These are phyloP conservation scores for Kickxella alabastrina DNA, from an alignment of 192 early-diverging fungal species.

Conservation along the genomic window DNA sequence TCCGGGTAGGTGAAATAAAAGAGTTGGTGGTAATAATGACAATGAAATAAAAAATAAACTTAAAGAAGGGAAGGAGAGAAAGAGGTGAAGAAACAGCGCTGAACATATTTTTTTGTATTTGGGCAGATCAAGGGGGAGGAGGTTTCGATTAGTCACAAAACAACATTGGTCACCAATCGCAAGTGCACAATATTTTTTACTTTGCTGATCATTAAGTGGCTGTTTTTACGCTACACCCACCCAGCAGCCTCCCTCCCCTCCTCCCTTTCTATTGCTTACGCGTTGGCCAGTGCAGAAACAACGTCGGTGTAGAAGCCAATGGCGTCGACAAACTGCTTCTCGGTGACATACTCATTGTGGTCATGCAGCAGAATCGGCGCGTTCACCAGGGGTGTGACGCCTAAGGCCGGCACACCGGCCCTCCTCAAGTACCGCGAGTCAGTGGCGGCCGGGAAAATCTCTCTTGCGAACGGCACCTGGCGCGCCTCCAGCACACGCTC, in stretches of 20 bases:
- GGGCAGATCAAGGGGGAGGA: too few relatives aligned
- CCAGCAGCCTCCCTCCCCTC: too few relatives aligned
- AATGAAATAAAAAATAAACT: neutral
- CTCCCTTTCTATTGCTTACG: too few relatives aligned
- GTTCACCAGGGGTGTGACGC: constrained; percentile 78
- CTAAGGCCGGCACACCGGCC: constrained; percentile 73
- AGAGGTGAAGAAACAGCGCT: neutral
- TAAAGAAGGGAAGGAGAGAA: neutral
- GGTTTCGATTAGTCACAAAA: too few relatives aligned
- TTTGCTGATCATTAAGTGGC: too few relatives aligned
- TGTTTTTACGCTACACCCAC: too few relatives aligned
- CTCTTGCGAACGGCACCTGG: constrained; percentile 57
- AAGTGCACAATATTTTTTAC: too few relatives aligned
- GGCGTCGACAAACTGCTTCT: constrained; percentile 67
- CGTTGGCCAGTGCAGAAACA: constrained; percentile 55
- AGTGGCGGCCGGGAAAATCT: constrained; percentile 84
- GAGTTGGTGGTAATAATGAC: too few relatives aligned
- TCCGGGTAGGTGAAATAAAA: neutral
- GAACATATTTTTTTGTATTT: too few relatives aligned
- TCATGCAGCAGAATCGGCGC: constrained; percentile 78
- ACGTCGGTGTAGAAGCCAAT: constrained; percentile 70
- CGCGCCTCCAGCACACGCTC: constrained; percentile 53
- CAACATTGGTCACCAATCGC: too few relatives aligned
- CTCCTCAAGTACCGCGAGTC: constrained; percentile 76
- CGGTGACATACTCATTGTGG: constrained; percentile 81